These are phyloP conservation scores for Talaromyces liani DNA, from an alignment of 495 filamentous ascomycete genomes.

Conservation along the genomic window DNA sequence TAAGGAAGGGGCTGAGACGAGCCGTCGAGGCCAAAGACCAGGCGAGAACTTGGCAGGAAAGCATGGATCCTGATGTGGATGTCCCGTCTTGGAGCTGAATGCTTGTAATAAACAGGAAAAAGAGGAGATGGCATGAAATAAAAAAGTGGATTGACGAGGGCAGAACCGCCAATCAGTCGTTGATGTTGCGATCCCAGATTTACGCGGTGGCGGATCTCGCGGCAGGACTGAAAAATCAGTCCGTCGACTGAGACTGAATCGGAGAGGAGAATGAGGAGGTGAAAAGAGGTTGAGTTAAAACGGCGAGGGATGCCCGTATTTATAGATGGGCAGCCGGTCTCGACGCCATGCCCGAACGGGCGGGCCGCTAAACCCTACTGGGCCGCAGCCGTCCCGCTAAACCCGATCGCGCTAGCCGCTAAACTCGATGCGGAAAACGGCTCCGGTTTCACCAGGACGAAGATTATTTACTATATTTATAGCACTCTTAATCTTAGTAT, in stretches of 20 bases:
- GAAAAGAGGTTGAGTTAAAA: conserved; percentile 7
- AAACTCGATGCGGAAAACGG: not conserved
- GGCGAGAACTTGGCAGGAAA: not conserved
- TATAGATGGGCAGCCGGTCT: conserved; percentile 1
- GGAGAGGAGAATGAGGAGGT: not conserved
- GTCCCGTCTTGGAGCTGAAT: not conserved
- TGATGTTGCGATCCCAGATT: not conserved
- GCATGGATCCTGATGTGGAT: not conserved
- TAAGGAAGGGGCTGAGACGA: not conserved
- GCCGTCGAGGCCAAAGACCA: not conserved
- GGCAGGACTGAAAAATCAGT: not conserved
- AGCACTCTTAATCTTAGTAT: too few relatives aligned
- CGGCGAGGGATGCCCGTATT: conserved; percentile 3
- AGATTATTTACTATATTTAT: too few relatives aligned
- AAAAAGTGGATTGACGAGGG: not conserved
- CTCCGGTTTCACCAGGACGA: conserved; percentile 1
- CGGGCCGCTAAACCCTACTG: conserved; percentile 2
- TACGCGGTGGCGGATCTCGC: not conserved
- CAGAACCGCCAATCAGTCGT: conserved; percentile 2
- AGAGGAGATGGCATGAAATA: not conserved
- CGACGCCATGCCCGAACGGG: conserved; percentile 6
- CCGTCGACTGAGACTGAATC: not conserved
- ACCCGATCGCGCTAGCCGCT: not conserved
- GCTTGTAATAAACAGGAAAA: not conserved
- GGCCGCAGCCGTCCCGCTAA: not conserved